Base-by-base conservation (phyloP, 106 monocot species). In the Platanthera guangdongensis region DNA sequence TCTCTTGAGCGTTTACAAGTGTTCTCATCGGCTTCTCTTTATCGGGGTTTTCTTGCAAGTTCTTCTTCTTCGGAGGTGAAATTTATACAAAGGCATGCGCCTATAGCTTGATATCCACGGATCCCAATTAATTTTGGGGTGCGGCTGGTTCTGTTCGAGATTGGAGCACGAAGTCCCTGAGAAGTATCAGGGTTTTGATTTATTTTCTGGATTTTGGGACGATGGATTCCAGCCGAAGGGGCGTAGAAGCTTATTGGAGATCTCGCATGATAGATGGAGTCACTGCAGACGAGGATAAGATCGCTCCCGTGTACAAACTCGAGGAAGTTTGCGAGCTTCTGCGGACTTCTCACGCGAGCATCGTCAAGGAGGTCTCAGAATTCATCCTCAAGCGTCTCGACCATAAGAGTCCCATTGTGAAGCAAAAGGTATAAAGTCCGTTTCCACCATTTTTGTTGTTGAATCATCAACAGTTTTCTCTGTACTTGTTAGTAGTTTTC, bases 171-270 rank as follows among this genome's bases (percentile, higher is more conserved):
- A 72, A 4, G 12, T 15, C 51, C 15, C 51, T 72, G 8, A 0
- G 51, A 72, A 15, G 19, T 32, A 4, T 32, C 10, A 65, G 50
- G 72, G 72, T 22, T 70, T 72, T 28, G 32, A 65, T 15, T 53
- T 54, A 30, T 8, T 75, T 30, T 75, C 57, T 50, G 75, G 65
- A 8, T 47, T 62, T 25, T 7, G 73, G 63, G 65, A 70, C 70
- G 8, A 99, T 99, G 97, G 97, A 99, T 88, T 70, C 84, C 75
- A 99, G 97, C 83, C 77, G 92, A 77, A 86, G 92, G 76, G 97
- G 94, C 0, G 97, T 99, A 76, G 94, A 99, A 70, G 85, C 97
- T 28, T 99, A 99, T 83, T 94, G 97, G 97, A 84, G 97, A 67
- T 89, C 94, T 39, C 84, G 89, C 46, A 87, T 99, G 94, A 85